A percentile compares a stretch with the other conserved stretches of the same genome.
Conservation (phyloP, 2,329 filamentous ascomycete genomes). For the Aureobasidium subglaciale region DNA sequence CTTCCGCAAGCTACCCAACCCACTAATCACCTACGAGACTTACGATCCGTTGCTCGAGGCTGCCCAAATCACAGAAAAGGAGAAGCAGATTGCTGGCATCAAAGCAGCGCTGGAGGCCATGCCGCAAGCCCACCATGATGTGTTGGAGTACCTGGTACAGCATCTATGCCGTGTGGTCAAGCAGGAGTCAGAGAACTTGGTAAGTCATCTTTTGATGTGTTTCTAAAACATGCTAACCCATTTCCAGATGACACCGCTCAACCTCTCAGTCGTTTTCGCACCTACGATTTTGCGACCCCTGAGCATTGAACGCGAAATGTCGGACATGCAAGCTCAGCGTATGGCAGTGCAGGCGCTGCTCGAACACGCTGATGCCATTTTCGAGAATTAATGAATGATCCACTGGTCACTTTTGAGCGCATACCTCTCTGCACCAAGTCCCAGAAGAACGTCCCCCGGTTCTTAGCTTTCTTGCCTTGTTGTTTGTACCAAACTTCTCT, state of each 20-base stretch:
- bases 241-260: conserved; percentile 89
- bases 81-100: conserved; percentile 64
- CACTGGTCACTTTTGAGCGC: not conserved
- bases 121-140: conserved; percentile 77
- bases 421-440: not conserved
- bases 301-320: conserved; percentile 89
- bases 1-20: conserved; percentile 84
- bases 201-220: conserved; percentile 42
- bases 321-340: conserved; percentile 90
- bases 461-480: not conserved
- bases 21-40: conserved; percentile 83
- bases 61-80: conserved; percentile 48
- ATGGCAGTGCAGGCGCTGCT: conserved; percentile 86
- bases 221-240: conserved; percentile 23
- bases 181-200: conserved; percentile 76
- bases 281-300: conserved; percentile 93
- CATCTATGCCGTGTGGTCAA: conserved; percentile 82
- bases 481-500: not conserved
- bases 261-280: conserved; percentile 92
- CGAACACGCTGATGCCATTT: conserved; percentile 80
- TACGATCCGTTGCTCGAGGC: conserved; percentile 86
- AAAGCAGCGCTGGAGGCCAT: conserved; percentile 68
- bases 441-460: not conserved
- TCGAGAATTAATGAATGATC: conserved; percentile 32
- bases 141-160: conserved; percentile 88